Percentiles rank a stretch among this genome's conserved stretches.
Conservation (phyloP, 768 basidiomycete species). For the Kwoniella sp. region DNA sequence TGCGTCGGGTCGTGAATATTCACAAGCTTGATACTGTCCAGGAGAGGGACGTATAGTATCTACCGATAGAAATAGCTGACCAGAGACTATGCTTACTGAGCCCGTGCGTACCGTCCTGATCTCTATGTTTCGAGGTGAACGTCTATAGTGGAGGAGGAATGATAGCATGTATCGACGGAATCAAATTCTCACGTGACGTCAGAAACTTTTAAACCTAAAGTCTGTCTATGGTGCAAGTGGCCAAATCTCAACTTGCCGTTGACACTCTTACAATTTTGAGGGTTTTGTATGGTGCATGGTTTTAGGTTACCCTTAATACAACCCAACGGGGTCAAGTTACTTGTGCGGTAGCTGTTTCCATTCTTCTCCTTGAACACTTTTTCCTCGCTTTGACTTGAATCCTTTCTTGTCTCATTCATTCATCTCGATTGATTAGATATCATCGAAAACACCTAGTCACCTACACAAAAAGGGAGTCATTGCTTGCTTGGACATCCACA, state of each 20-base stretch:
- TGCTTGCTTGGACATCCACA: neutral
- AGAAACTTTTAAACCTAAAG: conserved; percentile 18
- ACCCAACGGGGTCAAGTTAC: no score
- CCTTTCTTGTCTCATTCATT: neutral
- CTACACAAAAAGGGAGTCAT: neutral
- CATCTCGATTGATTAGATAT: neutral
- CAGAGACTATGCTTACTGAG: neutral
- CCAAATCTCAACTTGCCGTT: conserved; percentile 1
- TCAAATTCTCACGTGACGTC: conserved; percentile 36
- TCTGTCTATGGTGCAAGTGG: conserved; percentile 2
- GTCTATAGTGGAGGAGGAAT: conserved; percentile 12
- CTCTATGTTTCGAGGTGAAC: conserved; percentile 1
- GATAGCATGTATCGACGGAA: neutral
- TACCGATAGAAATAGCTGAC: neutral
- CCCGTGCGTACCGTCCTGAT: neutral
- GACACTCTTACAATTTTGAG: neutral
- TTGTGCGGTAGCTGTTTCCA: neutral
- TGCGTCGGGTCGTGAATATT: no score
- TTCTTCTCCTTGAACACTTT: neutral
- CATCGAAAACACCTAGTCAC: neutral
- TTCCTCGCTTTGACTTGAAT: neutral
- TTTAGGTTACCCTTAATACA: neutral
- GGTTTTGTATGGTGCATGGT: conserved; percentile 1
- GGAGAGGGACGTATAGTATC: neutral
- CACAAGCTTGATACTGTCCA: no score